These are phyloP conservation scores for Hypoxylon cercidicola DNA, from an alignment of 495 filamentous ascomycete genomes.

Conservation along the genomic window DNA sequence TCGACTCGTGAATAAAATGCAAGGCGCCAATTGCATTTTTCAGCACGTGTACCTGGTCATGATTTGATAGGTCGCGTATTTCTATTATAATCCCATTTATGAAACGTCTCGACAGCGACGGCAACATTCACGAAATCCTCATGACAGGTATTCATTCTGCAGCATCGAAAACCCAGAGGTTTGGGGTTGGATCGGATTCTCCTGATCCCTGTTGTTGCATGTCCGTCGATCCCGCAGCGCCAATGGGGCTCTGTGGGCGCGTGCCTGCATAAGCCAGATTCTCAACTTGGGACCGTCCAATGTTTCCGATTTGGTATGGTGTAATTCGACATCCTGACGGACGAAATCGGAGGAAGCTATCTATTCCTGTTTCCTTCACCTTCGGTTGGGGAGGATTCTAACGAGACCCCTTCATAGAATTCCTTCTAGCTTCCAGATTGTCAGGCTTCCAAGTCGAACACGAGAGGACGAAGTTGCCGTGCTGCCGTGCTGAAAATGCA, in stretches of 20 bases:
- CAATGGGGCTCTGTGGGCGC: conserved; percentile 29
- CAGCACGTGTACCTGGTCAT: not conserved
- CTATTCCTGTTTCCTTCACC: conserved; percentile 23
- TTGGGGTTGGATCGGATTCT: conserved; percentile 34
- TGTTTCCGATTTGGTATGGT: conserved; percentile 41
- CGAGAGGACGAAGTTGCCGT: not conserved
- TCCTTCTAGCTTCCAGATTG: conserved; percentile 14
- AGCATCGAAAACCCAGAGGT: conserved; percentile 33
- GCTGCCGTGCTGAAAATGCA: conserved; percentile 8
- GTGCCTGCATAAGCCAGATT: conserved; percentile 44
- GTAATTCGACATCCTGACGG: conserved; percentile 19
- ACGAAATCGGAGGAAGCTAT: conserved; percentile 14
- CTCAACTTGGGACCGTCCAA: conserved; percentile 40
- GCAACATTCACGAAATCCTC: conserved; percentile 33
- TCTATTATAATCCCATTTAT: conserved; percentile 7
- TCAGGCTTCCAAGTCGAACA: conserved; percentile 15
- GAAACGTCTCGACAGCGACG: conserved; percentile 30
- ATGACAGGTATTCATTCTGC: conserved; percentile 17
- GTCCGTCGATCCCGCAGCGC: conserved; percentile 42
- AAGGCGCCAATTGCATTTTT: not conserved
- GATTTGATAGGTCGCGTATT: not conserved
- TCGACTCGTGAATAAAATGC: conserved; percentile 3
- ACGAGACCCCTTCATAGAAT: conserved; percentile 16
- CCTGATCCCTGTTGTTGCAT: conserved; percentile 42
- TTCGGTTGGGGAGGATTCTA: conserved; percentile 27